Base-by-base conservation (phyloP, 768 basidiomycete species). In the Russula compacta region DNA sequence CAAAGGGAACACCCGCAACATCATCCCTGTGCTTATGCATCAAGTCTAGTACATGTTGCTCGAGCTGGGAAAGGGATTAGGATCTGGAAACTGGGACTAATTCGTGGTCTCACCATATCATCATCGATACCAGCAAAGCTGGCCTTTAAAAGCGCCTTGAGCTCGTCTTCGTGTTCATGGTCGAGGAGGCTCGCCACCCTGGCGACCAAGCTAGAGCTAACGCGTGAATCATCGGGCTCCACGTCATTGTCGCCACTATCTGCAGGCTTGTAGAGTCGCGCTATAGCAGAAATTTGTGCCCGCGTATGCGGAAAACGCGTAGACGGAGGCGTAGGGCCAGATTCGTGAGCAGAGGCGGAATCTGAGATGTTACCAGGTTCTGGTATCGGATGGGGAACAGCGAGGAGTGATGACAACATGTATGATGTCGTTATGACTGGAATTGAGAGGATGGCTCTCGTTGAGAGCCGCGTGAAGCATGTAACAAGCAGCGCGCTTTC, bases 21-120 rank as follows among this genome's bases (percentile, higher is more conserved):
- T 91, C 86, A 79, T 95, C 93, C 63, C 84, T 80, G 72, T 94
- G 90, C 74, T 89, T 88, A 75, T 98, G 95, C 95, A 98, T 97
- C 64, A 97, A 81, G 70, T 95, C 92, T 19, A 98, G 78, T 60
- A 94, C 90, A 70, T 86, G 83, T 67, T 94, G 89, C 70, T 97
- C 94, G 64, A 92, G 76, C 87, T 91, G 67, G 6, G 53, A 58
- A 61, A 61, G 67, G 43, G 69, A 53, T 56, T 19, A 57, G 42
- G 21, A 47, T 29, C 15, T 47, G 10, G 12, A 7, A 29, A 58
- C 21, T 4, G 17, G 40, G 53, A 53, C 6, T 46, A 38, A 19
- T 21, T 35, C 6, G n/a, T 17, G 14, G 21, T 67, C 87, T 68
- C 58, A 90, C 88, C 74, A 79, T 81, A 62, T 84, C 83, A 58